These are phyloP conservation scores for Omphalea diandra DNA, from an alignment of 441 rosid genomes.

Conservation along the genomic window DNA sequence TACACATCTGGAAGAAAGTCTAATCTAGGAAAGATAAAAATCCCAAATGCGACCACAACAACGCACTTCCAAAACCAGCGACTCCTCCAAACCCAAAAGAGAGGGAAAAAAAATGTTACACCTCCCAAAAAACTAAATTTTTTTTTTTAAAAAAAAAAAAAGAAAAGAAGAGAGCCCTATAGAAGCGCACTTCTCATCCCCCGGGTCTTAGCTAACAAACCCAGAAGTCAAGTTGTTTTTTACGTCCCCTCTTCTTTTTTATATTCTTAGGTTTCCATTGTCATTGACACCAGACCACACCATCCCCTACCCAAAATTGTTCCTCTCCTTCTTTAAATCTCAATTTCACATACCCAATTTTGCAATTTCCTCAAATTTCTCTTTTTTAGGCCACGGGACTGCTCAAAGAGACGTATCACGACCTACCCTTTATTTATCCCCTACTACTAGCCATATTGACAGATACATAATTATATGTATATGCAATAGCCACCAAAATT, in stretches of 20 bases:
- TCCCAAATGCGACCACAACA: not conserved
- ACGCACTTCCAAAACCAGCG: not conserved
- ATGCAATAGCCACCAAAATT: not conserved
- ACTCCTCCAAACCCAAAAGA: not conserved
- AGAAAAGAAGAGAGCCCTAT: not conserved
- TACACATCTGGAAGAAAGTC: conserved; percentile 5
- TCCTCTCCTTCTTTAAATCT: not conserved
- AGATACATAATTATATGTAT: not conserved
- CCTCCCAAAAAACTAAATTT: too few relatives aligned
- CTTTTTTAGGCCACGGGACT: conserved; percentile 12
- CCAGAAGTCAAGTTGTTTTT: conserved; percentile 12
- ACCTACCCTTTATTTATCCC: too few relatives aligned
- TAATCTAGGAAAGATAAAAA: conserved; percentile 17
- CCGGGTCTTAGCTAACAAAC: not conserved
- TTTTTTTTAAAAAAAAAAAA: conserved; percentile 14
- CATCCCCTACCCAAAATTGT: not conserved
- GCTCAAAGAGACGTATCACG: not conserved
- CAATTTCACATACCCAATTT: not conserved
- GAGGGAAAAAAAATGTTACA: not conserved
- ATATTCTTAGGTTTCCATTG: not conserved
- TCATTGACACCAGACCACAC: not conserved
- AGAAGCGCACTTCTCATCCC: conserved; percentile 5
- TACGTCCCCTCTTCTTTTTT: not conserved
- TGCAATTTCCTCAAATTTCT: not conserved
- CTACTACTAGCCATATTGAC: not conserved